A percentile compares a stretch with the other conserved stretches of the same genome.
Evolutionary conservation across 352 stramenopile genomes (phyloP).

Genomic region (Globisporangium lucens): DNA sequence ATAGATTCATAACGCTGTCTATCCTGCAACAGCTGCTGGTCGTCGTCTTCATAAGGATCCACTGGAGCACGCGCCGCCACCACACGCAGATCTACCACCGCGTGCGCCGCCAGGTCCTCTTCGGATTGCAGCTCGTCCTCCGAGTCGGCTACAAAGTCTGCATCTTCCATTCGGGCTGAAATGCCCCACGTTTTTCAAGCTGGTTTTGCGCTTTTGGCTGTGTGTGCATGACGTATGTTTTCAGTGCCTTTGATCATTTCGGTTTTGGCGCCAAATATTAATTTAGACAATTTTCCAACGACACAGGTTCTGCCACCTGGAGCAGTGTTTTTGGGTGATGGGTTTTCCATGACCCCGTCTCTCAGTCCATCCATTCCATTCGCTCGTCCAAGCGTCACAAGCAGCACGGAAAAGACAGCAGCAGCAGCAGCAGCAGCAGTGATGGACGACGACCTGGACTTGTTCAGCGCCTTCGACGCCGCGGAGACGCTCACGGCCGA

Average conservation of each 20-base stretch:
- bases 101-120: background rate
- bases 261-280: too few relatives aligned
- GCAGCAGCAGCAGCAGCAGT: background rate
- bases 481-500: constrained; percentile 57
- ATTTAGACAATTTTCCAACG: too few relatives aligned
- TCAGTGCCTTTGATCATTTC: too few relatives aligned
- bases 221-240: too few relatives aligned
- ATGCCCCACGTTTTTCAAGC: too few relatives aligned
- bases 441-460: constrained; percentile 87
- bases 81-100: background rate
- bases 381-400: background rate
- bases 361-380: background rate
- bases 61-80: background rate
- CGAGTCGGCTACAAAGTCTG: constrained; percentile 57
- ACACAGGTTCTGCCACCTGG: too few relatives aligned
- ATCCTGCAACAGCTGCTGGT: background rate
- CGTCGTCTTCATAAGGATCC: background rate
- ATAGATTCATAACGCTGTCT: background rate
- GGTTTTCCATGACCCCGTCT: too few relatives aligned
- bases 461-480: constrained; percentile 94
- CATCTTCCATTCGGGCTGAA: constrained; percentile 30
- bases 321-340: too few relatives aligned
- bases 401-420: background rate
- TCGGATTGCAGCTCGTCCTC: constrained; percentile 23
- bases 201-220: too few relatives aligned